A percentile compares a stretch with the other conserved stretches of the same genome.
These are phyloP conservation scores for Hypoxylon sp. DNA, from an alignment of 2,329 filamentous ascomycete genomes.

Conservation along the genomic window DNA sequence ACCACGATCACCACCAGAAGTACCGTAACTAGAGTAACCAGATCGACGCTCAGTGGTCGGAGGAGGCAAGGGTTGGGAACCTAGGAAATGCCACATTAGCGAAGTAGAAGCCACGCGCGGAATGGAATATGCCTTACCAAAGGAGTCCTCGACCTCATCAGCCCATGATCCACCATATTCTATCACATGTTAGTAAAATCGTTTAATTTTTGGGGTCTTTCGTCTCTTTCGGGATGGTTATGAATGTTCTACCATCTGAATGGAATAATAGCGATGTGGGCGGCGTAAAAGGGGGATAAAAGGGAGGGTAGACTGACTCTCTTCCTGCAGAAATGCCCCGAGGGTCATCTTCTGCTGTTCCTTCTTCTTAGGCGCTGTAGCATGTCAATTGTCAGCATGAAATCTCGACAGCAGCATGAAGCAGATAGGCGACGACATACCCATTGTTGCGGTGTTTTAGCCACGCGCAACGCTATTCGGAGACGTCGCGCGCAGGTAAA, in stretches of 20 bases:
- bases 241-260: constrained; percentile 19
- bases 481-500: constrained; percentile 47
- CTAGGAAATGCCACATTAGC: constrained; percentile 53
- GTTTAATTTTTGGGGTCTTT: constrained; percentile 18
- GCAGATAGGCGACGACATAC: constrained; percentile 59
- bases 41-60: constrained; percentile 50
- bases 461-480: constrained; percentile 49
- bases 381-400: constrained; percentile 60
- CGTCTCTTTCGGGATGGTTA: constrained; percentile 41
- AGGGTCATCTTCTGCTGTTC: constrained; percentile 98
- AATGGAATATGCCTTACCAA: constrained; percentile 66
- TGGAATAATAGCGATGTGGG: constrained; percentile 49
- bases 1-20: constrained; percentile 55
- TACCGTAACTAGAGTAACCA: constrained; percentile 52
- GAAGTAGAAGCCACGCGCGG: constrained; percentile 1
- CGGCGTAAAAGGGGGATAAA: constrained; percentile 42
- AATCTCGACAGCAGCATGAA: constrained; percentile 15
- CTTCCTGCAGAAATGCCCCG: constrained; percentile 93
- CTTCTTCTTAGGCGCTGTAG: constrained; percentile 89
- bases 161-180: constrained; percentile 88
- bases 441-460: constrained; percentile 71
- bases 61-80: constrained; percentile 70
- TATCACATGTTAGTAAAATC: constrained; percentile 53
- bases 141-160: constrained; percentile 96
- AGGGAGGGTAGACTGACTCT: constrained; percentile 74